Base-by-base conservation (phyloP, 148 eudicot genomes). In the Mesembryanthemum crystallinum region DNA sequence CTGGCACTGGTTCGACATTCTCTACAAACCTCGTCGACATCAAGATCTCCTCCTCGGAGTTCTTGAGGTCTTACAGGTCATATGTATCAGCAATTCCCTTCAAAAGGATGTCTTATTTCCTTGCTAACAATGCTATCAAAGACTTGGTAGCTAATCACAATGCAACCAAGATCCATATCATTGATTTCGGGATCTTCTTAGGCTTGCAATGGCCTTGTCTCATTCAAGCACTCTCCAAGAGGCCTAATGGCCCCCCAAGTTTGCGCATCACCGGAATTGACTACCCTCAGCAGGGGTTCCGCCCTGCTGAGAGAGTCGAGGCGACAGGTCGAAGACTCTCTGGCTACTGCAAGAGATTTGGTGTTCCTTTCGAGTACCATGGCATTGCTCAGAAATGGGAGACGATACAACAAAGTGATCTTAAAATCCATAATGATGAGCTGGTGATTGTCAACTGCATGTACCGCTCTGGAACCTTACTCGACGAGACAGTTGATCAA, bases 121-220 rank as follows among this genome's bases (percentile, higher is more conserved):
- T 73, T 0, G 85, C 83, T 0, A 86, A 86, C 57, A 25, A 23
- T 1, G 43, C 79, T 0, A 81, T 86, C 18, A 20, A 14, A 3
- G 74, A 83, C 60, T 13, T 76, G 32, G 77, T 79, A 33, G 72
- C 3, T 35, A 6, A 35, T 35, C 39, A 73, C 66, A 73, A 64
- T n/a, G 86, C 77, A 12, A 39, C 60, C 1, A 84, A 62, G 63
- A 78, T 87, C 28, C 90, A 85, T 14, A 82, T 85, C 24, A 82
- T 85, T 37, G 87, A 85, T 77, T 85, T 85, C 45, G 87, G 87
- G 4, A 57, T 85, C 1, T 80, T 85, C 63, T 58, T 76, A 2
- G 87, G 87, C 39, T 74, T 82, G 45, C 85, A 85, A 72, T 85
- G 87, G 87, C 87, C 87, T 21, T 79, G 79, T 51, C 32, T 85